Percentiles rank a stretch among this genome's conserved stretches.
phyloP scores from a whole-genome alignment of 805 yeast species.

The Starmera quercuum region DNA sequence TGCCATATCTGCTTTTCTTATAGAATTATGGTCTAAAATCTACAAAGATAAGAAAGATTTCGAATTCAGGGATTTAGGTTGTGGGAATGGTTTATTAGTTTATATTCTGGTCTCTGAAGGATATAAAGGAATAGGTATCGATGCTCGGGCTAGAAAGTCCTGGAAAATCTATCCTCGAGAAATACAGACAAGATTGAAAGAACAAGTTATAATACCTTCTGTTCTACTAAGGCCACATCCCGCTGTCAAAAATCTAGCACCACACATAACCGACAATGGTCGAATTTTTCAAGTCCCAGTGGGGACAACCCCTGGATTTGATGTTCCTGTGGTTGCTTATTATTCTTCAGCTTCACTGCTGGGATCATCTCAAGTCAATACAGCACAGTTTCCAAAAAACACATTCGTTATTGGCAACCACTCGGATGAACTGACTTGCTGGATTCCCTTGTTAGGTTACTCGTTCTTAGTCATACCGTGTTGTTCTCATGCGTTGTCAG shows the following conservation, averaged over 20 bases:
- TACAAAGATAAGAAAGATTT: slow-evolving; percentile 34
- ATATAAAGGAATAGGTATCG: slow-evolving; percentile 74
- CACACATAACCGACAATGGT: slow-evolving; percentile 54
- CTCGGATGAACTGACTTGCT: slow-evolving; percentile 89
- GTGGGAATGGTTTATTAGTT: slow-evolving; percentile 89
- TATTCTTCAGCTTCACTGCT: slow-evolving; percentile 38
- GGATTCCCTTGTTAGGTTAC: slow-evolving; percentile 84
- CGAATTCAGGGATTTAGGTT: slow-evolving; percentile 84
- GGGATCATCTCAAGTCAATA: slow-evolving; percentile 46
- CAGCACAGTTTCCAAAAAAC: slow-evolving; percentile 57
- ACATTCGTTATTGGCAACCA: slow-evolving; percentile 91
- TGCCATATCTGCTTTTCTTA: slow-evolving; percentile 89
- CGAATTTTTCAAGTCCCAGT: slow-evolving; percentile 42
- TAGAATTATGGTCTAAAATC: slow-evolving; percentile 70
- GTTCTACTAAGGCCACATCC: slow-evolving; percentile 66
- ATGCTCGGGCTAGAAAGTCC: slow-evolving; percentile 82
- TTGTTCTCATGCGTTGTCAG: slow-evolving; percentile 83
- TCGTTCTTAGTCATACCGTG: slow-evolving; percentile 94
- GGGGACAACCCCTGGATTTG: slow-evolving; percentile 17
- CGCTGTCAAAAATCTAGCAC: slow-evolving; percentile 42
- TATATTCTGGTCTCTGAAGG: slow-evolving; percentile 75
- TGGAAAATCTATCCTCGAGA: slow-evolving; percentile 73
- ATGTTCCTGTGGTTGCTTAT: slow-evolving; percentile 41
- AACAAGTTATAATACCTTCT: slow-evolving; percentile 80
- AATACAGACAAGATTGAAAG: slow-evolving; percentile 50